phyloP scores from a whole-genome alignment of 805 yeast species.

The Groenewaldozyma salmanticensis region DNA sequence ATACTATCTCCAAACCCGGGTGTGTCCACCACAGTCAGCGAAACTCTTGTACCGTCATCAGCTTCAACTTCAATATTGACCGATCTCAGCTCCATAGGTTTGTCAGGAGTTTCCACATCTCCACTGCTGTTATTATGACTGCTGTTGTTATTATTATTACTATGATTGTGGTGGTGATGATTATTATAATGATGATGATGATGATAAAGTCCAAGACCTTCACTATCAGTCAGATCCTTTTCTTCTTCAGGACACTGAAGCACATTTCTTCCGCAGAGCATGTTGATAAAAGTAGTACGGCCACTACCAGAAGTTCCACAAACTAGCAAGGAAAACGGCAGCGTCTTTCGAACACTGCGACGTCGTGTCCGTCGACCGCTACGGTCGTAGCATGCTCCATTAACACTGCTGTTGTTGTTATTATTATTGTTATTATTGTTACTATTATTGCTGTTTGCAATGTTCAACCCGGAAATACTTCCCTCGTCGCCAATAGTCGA shows the following conservation, averaged over 20 bases:
- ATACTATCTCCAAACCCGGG: slow-evolving; percentile 75
- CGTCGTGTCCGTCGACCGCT: slow-evolving; percentile 20
- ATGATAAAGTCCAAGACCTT: background rate
- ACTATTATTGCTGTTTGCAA: background rate
- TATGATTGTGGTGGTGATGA: no score
- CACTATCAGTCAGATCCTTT: background rate
- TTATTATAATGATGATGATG: no score
- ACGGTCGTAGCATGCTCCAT: no score
- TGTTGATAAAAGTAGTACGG: slow-evolving; percentile 61
- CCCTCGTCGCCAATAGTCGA: no score
- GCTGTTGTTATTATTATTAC: no score
- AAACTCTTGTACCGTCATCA: slow-evolving; percentile 37
- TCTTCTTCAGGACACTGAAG: slow-evolving; percentile 18
- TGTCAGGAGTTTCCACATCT: background rate
- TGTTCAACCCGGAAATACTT: no score
- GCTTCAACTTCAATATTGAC: slow-evolving; percentile 44
- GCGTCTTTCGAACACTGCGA: slow-evolving; percentile 51
- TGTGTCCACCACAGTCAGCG: slow-evolving; percentile 54
- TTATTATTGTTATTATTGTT: background rate
- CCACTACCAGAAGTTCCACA: slow-evolving; percentile 71
- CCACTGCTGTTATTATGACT: background rate
- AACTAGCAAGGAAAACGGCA: slow-evolving; percentile 57
- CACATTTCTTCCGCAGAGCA: slow-evolving; percentile 46
- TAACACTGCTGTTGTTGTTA: no score
- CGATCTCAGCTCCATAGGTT: slow-evolving; percentile 21